Conservation (phyloP, 1,139 yeast species). For the Pichia sp. region DNA sequence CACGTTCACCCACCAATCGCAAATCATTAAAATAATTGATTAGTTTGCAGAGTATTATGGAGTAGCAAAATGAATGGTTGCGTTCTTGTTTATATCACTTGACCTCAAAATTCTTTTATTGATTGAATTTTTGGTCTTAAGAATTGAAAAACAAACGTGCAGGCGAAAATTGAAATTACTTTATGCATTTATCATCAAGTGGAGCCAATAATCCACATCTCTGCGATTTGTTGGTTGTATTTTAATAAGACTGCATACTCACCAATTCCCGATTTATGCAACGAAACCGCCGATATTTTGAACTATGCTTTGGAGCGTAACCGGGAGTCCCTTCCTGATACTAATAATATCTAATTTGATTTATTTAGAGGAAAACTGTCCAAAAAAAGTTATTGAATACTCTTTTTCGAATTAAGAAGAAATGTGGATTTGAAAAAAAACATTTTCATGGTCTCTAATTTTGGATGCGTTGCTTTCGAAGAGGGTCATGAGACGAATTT, state of each 20-base stretch:
- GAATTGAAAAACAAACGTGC: slow-evolving; percentile 21
- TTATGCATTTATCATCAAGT: slow-evolving; percentile 25
- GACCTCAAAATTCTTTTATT: slow-evolving; percentile 26
- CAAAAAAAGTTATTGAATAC: neutral
- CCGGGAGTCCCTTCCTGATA: neutral
- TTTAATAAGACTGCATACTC: slow-evolving; percentile 22
- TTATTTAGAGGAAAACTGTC: neutral
- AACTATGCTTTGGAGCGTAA: slow-evolving; percentile 10
- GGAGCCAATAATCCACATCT: slow-evolving; percentile 17
- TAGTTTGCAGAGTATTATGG: slow-evolving; percentile 7
- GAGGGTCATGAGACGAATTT: neutral
- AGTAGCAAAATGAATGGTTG: slow-evolving; percentile 32
- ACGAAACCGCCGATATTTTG: slow-evolving; percentile 24
- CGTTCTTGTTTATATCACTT: slow-evolving; percentile 34
- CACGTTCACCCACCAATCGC: too few relatives aligned
- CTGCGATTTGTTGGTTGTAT: slow-evolving; percentile 20
- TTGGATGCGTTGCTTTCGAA: neutral
- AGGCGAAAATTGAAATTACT: slow-evolving; percentile 36
- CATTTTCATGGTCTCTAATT: neutral
- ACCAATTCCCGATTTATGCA: slow-evolving; percentile 13
- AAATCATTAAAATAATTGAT: slow-evolving; percentile 6
- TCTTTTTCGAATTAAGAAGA: neutral
- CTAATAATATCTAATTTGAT: neutral
- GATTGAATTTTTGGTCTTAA: slow-evolving; percentile 22
- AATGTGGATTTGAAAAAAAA: neutral